Base-by-base conservation (phyloP, 2,329 filamentous ascomycete genomes). In the Tolypocladium capitatum region DNA sequence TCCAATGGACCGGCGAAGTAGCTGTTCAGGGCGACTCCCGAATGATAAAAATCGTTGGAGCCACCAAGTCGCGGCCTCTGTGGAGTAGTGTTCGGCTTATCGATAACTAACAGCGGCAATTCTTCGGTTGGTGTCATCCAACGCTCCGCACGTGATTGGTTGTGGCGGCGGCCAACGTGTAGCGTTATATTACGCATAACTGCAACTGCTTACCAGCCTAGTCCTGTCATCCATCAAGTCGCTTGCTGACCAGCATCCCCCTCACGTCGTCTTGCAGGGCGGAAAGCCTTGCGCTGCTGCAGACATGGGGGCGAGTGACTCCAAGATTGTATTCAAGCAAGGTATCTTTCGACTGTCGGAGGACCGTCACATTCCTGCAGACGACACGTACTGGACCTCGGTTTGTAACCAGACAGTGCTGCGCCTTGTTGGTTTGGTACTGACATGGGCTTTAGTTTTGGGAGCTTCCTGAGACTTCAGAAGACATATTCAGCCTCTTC, bases 271-370 rank as follows among this genome's bases (percentile, higher is more conserved):
- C 33, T 41, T 44, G 35, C 31, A 40, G 43, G 50, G 41, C 42
- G 35, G 44, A 31, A 47, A 52, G 52, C 56, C 56, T 61, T 56
- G 53, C 55, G 51, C 56, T 52, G 51, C 56, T 51, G 50, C 57
- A 60, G 55, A 54, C 40, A 98, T 98, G 92, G 92, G 92, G 68
- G 91, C 91, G 63, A 96, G 91, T 69, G 91, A 97, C 72, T 97
- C 91, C 60, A 97, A 97, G 77, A 82, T 97, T 63, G 88, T 91
- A 63, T 97, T 98, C 78, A 97, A 96, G 71, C 87, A 94, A 70
- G 91, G 90, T 69, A 94, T 97, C 71, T 96, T 97, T 73, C 82
- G 86, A 63, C 80, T 98, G 50, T 92, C 89, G n/a, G 89, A 95
- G 65, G 85, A 94, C 65, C 81, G 83, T 55, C 76, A 86, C 63